A percentile compares a stretch with the other conserved stretches of the same genome.
Conservation (phyloP, 495 filamentous ascomycete species). For the Podospora fimiseda region DNA sequence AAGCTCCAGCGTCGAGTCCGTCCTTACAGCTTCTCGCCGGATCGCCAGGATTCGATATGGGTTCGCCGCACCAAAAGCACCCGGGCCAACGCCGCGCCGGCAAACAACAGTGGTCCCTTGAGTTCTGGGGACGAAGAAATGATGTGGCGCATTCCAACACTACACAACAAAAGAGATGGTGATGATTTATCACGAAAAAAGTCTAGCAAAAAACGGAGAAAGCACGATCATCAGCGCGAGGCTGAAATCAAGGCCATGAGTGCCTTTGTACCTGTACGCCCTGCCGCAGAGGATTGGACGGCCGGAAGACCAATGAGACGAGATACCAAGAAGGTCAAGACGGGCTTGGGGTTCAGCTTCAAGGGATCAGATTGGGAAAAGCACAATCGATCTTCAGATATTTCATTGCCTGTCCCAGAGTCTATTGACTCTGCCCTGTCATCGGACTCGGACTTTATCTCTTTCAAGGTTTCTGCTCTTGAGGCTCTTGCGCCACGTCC, state of each 20-base stretch:
- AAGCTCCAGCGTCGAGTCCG: slow-evolving; percentile 44
- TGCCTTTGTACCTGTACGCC: slow-evolving; percentile 57
- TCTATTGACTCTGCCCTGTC: slow-evolving; percentile 71
- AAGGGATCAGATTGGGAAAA: slow-evolving; percentile 42
- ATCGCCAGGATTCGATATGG: slow-evolving; percentile 41
- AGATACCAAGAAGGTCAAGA: slow-evolving; percentile 58
- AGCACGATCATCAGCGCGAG: slow-evolving; percentile 66
- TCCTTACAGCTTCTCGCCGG: slow-evolving; percentile 49
- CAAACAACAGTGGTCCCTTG: slow-evolving; percentile 22
- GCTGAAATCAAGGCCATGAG: slow-evolving; percentile 85
- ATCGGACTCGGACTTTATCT: slow-evolving; percentile 60
- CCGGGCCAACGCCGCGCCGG: slow-evolving; percentile 23
- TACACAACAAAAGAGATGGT: slow-evolving; percentile 55
- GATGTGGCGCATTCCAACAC: slow-evolving; percentile 54
- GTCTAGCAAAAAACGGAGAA: slow-evolving; percentile 69
- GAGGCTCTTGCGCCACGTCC: slow-evolving; percentile 74
- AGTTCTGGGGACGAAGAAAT: slow-evolving; percentile 31
- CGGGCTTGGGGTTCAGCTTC: slow-evolving; percentile 33
- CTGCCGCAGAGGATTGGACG: slow-evolving; percentile 46
- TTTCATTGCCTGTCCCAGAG: slow-evolving; percentile 64
- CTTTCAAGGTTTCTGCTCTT: slow-evolving; percentile 67
- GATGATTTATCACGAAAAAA: slow-evolving; percentile 57
- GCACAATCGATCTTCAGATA: slow-evolving; percentile 61
- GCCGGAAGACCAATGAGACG: slow-evolving; percentile 48
- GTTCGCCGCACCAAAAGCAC: slow-evolving; percentile 25